Conservation (phyloP, 2,329 filamentous ascomycete species). For the Fonsecaea pedrosoi region DNA sequence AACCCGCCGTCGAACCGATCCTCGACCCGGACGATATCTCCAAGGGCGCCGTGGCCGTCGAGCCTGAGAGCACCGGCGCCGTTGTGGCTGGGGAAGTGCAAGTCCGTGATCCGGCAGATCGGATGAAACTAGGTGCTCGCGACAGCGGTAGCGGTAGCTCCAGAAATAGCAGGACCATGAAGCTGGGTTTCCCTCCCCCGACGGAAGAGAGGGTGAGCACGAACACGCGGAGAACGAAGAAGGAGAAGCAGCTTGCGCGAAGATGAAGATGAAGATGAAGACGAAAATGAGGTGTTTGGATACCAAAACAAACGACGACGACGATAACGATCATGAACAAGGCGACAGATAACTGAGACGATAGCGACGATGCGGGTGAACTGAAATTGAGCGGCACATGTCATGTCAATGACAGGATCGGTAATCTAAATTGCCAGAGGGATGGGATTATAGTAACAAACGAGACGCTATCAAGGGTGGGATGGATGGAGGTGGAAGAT, state of each 20-base stretch:
- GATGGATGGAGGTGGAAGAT: no score
- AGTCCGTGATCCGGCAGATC: background rate
- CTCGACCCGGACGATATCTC: slow-evolving; percentile 35
- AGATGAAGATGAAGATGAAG: background rate
- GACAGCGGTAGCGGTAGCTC: no score
- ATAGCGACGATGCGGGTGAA: no score
- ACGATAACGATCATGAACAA: background rate
- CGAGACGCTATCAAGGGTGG: no score
- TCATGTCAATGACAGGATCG: no score
- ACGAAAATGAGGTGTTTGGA: background rate
- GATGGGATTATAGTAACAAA: no score
- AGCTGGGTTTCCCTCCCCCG: background rate
- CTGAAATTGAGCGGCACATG: no score
- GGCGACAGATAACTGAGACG: background rate
- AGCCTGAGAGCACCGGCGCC: slow-evolving; percentile 19
- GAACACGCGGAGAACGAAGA: background rate
- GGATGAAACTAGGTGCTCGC: background rate
- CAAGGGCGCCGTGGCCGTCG: slow-evolving; percentile 26
- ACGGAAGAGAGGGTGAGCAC: background rate
- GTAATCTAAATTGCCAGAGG: no score
- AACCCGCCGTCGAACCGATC: background rate
- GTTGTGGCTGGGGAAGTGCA: background rate
- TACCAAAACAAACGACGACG: background rate
- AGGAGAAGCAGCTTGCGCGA: background rate
- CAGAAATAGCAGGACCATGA: background rate